phyloP scores from a whole-genome alignment of 305 asterid genomes.

The Fraxinus nigra region DNA sequence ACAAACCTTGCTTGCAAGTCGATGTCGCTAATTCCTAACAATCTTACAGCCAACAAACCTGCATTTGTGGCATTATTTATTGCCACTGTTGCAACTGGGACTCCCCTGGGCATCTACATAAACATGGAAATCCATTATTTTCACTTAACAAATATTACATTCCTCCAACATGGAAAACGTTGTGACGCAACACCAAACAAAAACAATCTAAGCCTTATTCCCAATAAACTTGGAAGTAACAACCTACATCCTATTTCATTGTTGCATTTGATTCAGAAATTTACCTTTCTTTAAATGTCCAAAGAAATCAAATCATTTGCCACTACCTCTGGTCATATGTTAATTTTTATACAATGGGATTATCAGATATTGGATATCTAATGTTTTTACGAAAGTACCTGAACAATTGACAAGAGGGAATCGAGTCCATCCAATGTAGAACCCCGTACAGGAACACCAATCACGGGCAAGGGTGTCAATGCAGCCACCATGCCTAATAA shows the following conservation, averaged over 20 bases:
- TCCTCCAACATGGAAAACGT: not conserved
- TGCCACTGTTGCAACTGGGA: conserved; percentile 93
- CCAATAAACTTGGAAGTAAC: not conserved
- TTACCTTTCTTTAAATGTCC: not conserved
- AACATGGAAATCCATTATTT: not conserved
- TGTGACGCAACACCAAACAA: not conserved
- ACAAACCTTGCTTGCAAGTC: conserved; percentile 71
- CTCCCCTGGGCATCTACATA: conserved; percentile 90
- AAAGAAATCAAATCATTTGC: not conserved
- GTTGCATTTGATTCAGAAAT: not conserved
- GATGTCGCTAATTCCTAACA: conserved; percentile 72
- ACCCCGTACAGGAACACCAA: conserved; percentile 95
- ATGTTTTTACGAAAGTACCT: conserved; percentile 42
- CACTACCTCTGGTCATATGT: not conserved
- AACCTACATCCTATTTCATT: not conserved
- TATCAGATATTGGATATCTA: not conserved
- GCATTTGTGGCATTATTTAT: conserved; percentile 93
- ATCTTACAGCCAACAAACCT: conserved; percentile 75
- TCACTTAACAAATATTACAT: not conserved
- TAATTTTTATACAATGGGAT: not conserved
- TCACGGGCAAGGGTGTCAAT: conserved; percentile 89
- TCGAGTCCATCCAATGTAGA: conserved; percentile 88
- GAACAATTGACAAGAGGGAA: conserved; percentile 91
- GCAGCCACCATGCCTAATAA: conserved; percentile 94
- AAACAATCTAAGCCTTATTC: not conserved